These are phyloP conservation scores for Rosellinia necatrix DNA, from an alignment of 2,329 filamentous ascomycete genomes.

Conservation along the genomic window DNA sequence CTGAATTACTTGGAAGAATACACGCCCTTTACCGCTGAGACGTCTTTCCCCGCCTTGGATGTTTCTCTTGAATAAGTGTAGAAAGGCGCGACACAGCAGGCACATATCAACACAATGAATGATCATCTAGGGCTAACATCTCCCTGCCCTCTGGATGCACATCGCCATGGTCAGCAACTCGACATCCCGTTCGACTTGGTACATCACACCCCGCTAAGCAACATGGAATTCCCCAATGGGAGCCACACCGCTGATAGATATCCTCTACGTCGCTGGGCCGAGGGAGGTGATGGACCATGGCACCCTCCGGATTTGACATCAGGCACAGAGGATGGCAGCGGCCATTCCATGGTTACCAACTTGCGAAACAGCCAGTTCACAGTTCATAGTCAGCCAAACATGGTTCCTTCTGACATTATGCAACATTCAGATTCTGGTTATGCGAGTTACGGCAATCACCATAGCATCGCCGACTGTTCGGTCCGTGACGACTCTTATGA, in stretches of 20 bases:
- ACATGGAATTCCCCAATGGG: slow-evolving; percentile 12
- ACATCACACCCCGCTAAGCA: slow-evolving; percentile 12
- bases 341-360: slow-evolving; percentile 34
- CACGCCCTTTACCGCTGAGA: no score
- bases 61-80: neutral
- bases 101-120: slow-evolving; percentile 17
- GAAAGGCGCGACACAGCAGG: neutral
- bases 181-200: slow-evolving; percentile 29
- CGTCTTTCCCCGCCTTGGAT: neutral
- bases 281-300: slow-evolving; percentile 50
- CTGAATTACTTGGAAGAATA: no score
- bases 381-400: slow-evolving; percentile 22
- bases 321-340: slow-evolving; percentile 39
- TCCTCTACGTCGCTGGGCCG: slow-evolving; percentile 44
- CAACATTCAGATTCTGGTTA: slow-evolving; percentile 54
- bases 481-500: slow-evolving; percentile 49
- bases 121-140: slow-evolving; percentile 29
- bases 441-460: slow-evolving; percentile 46
- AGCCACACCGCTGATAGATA: slow-evolving; percentile 25
- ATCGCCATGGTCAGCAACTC: slow-evolving; percentile 30
- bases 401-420: slow-evolving; percentile 46
- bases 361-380: slow-evolving; percentile 28
- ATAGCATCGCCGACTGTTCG: slow-evolving; percentile 51
- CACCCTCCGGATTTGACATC: slow-evolving; percentile 43
- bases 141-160: slow-evolving; percentile 27